Conservation (phyloP, 75 land plant species). For the Picea glauca region DNA sequence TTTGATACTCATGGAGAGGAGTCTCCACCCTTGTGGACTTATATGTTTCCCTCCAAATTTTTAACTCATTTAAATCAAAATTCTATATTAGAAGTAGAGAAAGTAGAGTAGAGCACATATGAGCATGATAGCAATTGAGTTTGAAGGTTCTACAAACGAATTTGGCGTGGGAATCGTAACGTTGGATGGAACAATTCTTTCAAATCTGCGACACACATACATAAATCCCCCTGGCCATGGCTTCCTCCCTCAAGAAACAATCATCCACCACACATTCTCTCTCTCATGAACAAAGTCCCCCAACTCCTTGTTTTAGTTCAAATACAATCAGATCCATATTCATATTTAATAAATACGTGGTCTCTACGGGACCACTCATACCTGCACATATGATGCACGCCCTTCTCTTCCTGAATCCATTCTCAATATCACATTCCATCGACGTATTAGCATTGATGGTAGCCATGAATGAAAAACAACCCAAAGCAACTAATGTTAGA, state of each 20-base stretch:
- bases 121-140: slow-evolving; percentile 64
- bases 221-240: slow-evolving; percentile 98
- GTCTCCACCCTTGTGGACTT: too few relatives aligned
- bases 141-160: slow-evolving; percentile 96
- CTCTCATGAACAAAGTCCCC: slow-evolving; percentile 83
- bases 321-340: slow-evolving; percentile 48
- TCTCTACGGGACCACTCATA: slow-evolving; percentile 58
- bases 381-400: slow-evolving; percentile 72
- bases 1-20: too few relatives aligned
- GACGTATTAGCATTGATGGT: neutral
- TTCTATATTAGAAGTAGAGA: too few relatives aligned
- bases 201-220: slow-evolving; percentile 95
- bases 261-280: slow-evolving; percentile 88
- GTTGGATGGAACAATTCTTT: slow-evolving; percentile 72
- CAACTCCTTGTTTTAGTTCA: slow-evolving; percentile 53
- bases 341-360: slow-evolving; percentile 35
- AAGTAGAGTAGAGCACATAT: neutral
- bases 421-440: neutral
- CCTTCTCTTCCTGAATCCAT: slow-evolving; percentile 6
- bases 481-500: too few relatives aligned
- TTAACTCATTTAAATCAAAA: too few relatives aligned
- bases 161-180: slow-evolving; percentile 85
- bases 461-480: neutral
- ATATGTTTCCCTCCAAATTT: too few relatives aligned
- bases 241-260: slow-evolving; percentile 94